Base-by-base conservation (phyloP, 768 basidiomycete species). In the Hirschioporus abietinus region DNA sequence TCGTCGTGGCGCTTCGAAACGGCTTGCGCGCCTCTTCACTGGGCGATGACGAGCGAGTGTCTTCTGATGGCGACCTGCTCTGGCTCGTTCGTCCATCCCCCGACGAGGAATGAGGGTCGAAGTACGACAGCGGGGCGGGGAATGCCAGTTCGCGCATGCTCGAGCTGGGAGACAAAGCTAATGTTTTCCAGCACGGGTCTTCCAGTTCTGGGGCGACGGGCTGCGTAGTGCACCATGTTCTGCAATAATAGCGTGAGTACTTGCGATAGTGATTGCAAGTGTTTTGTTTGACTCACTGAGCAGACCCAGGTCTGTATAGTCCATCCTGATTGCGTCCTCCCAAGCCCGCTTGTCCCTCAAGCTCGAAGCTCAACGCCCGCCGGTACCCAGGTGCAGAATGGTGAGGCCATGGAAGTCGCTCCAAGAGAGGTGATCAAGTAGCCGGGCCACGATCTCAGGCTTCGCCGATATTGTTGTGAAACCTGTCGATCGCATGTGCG, bases 181-280 rank as follows among this genome's bases (percentile, higher is more conserved):
- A 66, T 9, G 67, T 35, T 60, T 71, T 63, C 4, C 66, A 63
- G 18, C 68, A 61, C 1, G 72, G 70, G 65, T 83, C 81, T 63
- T 84, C 83, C 17, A 76, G 76, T 66, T 87, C 86, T 17, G 78
- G 72, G 10, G 81, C 80, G 7, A 84, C 72, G 18, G 85, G 80
- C 7, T 80, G 71, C 24, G 76, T 72, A 0, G 71, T 92, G 87
- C 0, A 88, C 86, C 58, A 92, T 77, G 1, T 90, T 85, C 70
- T 93, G 92, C 3, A 93, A 77, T 18, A 91, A 79, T 20, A 93
- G 83, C 91, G 86, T 15, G 91, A 89, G 90, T 1, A 88, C 84
- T 24, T 83, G 83, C 1, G 86, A 77, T 9, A 90, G 76, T 2
- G 80, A 74, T 35, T 79, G n/a, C n/a, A n/a, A n/a, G n/a, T n/a